phyloP scores from a whole-genome alignment of 148 eudicot species.

The Camellia granthamiana region DNA sequence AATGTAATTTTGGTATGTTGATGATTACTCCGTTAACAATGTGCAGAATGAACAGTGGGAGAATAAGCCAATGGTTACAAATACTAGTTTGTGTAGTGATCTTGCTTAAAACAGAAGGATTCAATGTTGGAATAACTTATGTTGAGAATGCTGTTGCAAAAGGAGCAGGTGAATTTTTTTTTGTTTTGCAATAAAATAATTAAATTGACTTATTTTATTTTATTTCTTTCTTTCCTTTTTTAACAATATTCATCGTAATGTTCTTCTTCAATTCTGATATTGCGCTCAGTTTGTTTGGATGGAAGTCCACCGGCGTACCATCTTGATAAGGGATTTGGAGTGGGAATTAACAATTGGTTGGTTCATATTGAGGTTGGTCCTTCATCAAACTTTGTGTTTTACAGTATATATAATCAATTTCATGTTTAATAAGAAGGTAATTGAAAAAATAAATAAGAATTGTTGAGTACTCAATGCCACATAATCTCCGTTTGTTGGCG shows the following conservation, averaged over 20 bases:
- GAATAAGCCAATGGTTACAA: constrained; percentile 32
- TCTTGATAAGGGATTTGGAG: constrained; percentile 65
- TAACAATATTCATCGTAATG: background rate
- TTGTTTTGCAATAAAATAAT: background rate
- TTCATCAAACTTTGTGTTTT: background rate
- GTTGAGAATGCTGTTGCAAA: constrained; percentile 67
- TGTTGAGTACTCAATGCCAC: background rate
- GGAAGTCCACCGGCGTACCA: constrained; percentile 98
- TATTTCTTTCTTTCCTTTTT: background rate
- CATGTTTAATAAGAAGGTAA: background rate
- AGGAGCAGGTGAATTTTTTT: constrained; percentile 61
- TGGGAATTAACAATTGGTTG: constrained; percentile 77
- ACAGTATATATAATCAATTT: too few relatives aligned
- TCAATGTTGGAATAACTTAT: constrained; percentile 56
- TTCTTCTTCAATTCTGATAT: background rate
- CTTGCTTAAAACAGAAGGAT: constrained; percentile 39
- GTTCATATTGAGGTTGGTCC: constrained; percentile 64
- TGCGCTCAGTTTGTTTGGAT: constrained; percentile 79
- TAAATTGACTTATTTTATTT: background rate
- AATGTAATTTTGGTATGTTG: background rate
- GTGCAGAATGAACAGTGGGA: constrained; percentile 14
- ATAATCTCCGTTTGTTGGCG: too few relatives aligned
- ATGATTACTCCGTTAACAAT: background rate
- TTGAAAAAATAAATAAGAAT: background rate
- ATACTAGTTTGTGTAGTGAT: constrained; percentile 29